Evolutionary conservation across 208 protist genomes (phyloP).

Genomic region (Acanthamoeba sp.): DNA sequence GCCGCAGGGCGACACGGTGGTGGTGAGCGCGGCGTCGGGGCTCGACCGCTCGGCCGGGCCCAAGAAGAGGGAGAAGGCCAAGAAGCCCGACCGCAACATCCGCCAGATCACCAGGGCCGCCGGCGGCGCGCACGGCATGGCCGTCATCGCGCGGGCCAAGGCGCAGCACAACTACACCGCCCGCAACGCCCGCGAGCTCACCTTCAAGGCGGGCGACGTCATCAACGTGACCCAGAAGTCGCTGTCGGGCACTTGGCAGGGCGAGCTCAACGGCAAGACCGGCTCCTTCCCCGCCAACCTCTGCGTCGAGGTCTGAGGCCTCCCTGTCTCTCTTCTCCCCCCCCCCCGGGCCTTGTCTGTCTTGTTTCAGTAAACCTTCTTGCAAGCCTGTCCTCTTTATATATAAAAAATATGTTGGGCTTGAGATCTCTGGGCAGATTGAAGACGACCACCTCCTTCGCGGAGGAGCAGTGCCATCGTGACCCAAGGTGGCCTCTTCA

Average conservation of each 20-base stretch:
- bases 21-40: background rate
- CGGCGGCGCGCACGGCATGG: conserved; percentile 57
- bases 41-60: conserved; percentile 43
- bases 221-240: conserved; percentile 74
- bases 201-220: conserved; percentile 64
- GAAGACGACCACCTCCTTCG: no score
- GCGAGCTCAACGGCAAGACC: conserved; percentile 76
- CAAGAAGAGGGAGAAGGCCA: conserved; percentile 67
- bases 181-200: conserved; percentile 65
- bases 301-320: background rate
- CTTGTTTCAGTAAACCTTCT: no score
- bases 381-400: no score
- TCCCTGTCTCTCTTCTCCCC: background rate
- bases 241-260: conserved; percentile 69
- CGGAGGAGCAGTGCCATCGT: no score
- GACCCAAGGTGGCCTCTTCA: no score
- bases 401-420: no score
- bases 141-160: conserved; percentile 42
- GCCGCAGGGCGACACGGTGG: conserved; percentile 6
- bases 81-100: conserved; percentile 51
- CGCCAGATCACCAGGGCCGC: conserved; percentile 55
- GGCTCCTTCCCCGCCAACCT: conserved; percentile 71
- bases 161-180: conserved; percentile 70
- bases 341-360: background rate
- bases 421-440: no score